These are phyloP conservation scores for Aspergillus persii DNA, from an alignment of 2,329 filamentous ascomycete species.

Conservation along the genomic window DNA sequence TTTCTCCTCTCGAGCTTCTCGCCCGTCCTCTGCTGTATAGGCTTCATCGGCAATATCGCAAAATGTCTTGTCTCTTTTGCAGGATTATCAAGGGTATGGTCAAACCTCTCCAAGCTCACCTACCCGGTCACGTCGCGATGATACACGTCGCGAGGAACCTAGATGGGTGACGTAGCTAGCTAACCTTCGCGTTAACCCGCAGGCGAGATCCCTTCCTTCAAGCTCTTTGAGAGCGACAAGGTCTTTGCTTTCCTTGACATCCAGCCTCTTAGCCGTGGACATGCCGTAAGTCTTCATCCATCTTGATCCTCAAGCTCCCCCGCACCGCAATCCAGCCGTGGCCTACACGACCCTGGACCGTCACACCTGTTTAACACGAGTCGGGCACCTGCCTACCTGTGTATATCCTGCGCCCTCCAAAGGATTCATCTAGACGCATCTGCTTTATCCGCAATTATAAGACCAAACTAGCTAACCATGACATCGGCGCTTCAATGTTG, in stretches of 20 bases:
- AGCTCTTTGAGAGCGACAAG: conserved; percentile 92
- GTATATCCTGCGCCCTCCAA: background rate
- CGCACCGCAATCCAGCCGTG: conserved; percentile 12
- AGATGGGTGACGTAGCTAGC: conserved; percentile 6
- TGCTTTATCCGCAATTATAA: background rate
- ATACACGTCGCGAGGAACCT: background rate
- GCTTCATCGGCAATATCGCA: conserved; percentile 3
- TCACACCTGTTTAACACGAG: background rate
- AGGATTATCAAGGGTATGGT: conserved; percentile 88
- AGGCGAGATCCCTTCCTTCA: conserved; percentile 96
- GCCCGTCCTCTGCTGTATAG: background rate
- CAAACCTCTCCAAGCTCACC: background rate
- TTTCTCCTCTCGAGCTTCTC: background rate
- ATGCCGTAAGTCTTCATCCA: conserved; percentile 64
- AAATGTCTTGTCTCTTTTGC: conserved; percentile 79
- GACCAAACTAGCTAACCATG: conserved; percentile 10
- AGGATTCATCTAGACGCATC: background rate
- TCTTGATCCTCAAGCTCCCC: conserved; percentile 9
- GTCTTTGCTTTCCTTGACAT: conserved; percentile 96
- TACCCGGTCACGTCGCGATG: background rate
- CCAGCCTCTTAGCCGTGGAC: conserved; percentile 80
- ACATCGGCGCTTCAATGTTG: background rate
- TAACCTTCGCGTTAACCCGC: conserved; percentile 11
- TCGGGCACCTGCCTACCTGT: background rate
- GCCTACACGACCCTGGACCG: background rate